phyloP scores from a whole-genome alignment of 148 eudicot genomes.

The Amaranthus hypochondriacus region DNA sequence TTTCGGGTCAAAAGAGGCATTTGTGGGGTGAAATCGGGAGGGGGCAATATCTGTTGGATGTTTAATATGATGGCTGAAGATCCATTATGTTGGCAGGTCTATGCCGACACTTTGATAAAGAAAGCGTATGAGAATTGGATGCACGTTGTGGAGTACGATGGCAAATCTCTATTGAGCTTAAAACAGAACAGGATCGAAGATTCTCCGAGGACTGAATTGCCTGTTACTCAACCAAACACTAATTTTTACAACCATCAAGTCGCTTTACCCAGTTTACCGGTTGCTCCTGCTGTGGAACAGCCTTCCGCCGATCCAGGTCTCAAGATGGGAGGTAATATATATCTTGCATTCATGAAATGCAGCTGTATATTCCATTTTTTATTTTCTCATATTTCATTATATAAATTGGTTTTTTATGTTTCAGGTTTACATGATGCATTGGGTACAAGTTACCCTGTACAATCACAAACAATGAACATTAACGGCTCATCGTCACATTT shows the following conservation, averaged over 20 bases:
- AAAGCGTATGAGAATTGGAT: conserved; percentile 95
- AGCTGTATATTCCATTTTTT: neutral
- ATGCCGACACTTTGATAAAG: conserved; percentile 77
- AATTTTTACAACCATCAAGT: conserved; percentile 48
- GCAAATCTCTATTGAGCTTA: conserved; percentile 68
- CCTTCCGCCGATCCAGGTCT: conserved; percentile 48
- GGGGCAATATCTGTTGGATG: neutral
- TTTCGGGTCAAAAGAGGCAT: too few relatives aligned
- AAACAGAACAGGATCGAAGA: conserved; percentile 43
- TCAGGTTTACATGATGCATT: conserved; percentile 48
- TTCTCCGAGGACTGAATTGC: conserved; percentile 38
- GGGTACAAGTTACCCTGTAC: conserved; percentile 38
- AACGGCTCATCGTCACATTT: conserved; percentile 42
- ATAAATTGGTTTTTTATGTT: conserved; percentile 3
- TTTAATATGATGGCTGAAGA: neutral
- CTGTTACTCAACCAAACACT: conserved; percentile 35
- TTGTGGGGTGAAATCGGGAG: too few relatives aligned
- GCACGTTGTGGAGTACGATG: conserved; percentile 86
- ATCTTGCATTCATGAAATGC: neutral
- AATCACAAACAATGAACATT: conserved; percentile 44
- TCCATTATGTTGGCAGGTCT: conserved; percentile 43
- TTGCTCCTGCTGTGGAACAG: conserved; percentile 40
- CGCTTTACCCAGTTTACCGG: conserved; percentile 43
- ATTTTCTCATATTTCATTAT: too few relatives aligned
- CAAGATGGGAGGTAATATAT: conserved; percentile 51